A percentile compares a stretch with the other conserved stretches of the same genome.
Conservation (phyloP, 2,329 filamentous ascomycete genomes). For the Paramyrothecium sp. region DNA sequence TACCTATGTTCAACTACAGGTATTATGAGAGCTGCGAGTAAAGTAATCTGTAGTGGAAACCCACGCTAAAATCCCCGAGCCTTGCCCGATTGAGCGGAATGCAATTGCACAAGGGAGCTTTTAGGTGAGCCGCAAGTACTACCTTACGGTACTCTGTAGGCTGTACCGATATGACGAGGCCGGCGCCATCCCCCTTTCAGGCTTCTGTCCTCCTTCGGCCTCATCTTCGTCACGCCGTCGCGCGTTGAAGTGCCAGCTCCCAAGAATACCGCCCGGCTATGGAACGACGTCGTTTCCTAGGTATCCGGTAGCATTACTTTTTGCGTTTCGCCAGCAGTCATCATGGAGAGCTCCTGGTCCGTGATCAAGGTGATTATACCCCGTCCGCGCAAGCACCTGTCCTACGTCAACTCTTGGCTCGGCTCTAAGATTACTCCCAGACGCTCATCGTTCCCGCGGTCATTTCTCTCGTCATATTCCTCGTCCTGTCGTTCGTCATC, state of each 20-base stretch:
- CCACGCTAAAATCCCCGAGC: too few relatives aligned
- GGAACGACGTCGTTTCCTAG: not conserved
- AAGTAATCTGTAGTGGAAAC: too few relatives aligned
- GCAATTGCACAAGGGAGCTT: too few relatives aligned
- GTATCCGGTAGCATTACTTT: not conserved
- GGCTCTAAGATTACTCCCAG: constrained; percentile 36
- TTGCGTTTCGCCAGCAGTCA: not conserved
- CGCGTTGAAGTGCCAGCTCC: not conserved
- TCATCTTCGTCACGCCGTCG: not conserved
- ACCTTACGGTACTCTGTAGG: too few relatives aligned
- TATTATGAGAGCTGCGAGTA: too few relatives aligned
- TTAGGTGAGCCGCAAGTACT: too few relatives aligned
- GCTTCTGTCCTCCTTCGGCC: not conserved
- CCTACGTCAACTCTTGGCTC: not conserved
- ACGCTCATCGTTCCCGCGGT: constrained; percentile 68
- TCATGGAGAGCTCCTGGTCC: not conserved
- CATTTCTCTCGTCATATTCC: constrained; percentile 68
- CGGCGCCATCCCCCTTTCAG: not conserved
- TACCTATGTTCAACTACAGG: too few relatives aligned
- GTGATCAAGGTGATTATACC: not conserved
- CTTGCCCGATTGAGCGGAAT: too few relatives aligned
- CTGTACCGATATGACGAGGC: too few relatives aligned
- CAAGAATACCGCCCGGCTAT: not conserved
- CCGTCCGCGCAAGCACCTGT: not conserved
- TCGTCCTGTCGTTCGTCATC: constrained; percentile 63